Evolutionary conservation across 192 early-diverging fungal genomes (phyloP).

Genomic region (Coemansia sp.): DNA sequence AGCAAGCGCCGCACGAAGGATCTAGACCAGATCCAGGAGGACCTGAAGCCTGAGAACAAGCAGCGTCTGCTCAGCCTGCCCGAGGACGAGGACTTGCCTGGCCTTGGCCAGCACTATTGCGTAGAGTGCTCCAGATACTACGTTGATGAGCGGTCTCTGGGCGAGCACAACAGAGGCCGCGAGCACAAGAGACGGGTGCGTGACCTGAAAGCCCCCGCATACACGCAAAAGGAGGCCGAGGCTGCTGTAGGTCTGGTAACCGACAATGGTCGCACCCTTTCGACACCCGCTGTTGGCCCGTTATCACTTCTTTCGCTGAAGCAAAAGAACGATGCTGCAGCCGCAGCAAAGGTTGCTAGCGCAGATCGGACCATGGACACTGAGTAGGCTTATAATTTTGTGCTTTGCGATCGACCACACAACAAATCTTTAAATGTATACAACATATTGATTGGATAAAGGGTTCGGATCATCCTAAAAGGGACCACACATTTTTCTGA

Average conservation of each 20-base stretch:
- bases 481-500: slow-evolving; percentile 5
- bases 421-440: slow-evolving; percentile 1
- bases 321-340: slow-evolving; percentile 27
- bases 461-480: not conserved
- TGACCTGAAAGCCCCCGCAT: slow-evolving; percentile 75
- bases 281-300: slow-evolving; percentile 22
- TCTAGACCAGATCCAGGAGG: slow-evolving; percentile 94
- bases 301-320: slow-evolving; percentile 42
- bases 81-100: slow-evolving; percentile 85
- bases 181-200: slow-evolving; percentile 87
- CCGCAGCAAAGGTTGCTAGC: slow-evolving; percentile 13
- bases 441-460: too few relatives aligned
- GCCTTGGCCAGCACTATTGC: slow-evolving; percentile 91
- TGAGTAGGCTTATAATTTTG: not conserved
- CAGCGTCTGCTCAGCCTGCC: slow-evolving; percentile 63
- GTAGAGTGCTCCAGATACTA: slow-evolving; percentile 80
- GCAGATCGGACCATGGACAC: slow-evolving; percentile 13
- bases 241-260: slow-evolving; percentile 66
- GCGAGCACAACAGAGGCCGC: slow-evolving; percentile 75
- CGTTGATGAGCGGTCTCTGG: slow-evolving; percentile 62
- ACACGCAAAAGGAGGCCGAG: slow-evolving; percentile 89
- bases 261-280: slow-evolving; percentile 56
- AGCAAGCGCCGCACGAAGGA: slow-evolving; percentile 89
- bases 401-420: not conserved
- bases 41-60: slow-evolving; percentile 75